Conservation (phyloP, 306 rosid species). For the Fragaria ananassa region DNA sequence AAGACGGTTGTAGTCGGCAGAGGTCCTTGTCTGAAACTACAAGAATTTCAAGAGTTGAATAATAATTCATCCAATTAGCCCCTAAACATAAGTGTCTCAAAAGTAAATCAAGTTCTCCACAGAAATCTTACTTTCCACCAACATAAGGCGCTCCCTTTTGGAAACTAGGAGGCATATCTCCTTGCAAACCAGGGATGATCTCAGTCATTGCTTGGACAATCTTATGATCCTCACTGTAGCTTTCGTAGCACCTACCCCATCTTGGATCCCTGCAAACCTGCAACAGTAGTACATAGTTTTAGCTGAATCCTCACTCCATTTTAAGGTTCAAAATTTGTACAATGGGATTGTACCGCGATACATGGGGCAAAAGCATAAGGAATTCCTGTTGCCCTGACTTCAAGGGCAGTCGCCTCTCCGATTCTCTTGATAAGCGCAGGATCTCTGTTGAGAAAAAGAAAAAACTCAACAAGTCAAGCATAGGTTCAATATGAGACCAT, state of each 20-base stretch:
- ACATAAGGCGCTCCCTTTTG: conserved; percentile 77
- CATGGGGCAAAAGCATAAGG: conserved; percentile 93
- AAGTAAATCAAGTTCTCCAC: not conserved
- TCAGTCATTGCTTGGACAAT: conserved; percentile 85
- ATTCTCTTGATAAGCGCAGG: conserved; percentile 78
- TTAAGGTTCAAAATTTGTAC: not conserved
- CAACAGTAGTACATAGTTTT: conserved; percentile 1
- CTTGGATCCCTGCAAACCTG: conserved; percentile 99
- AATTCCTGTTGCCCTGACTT: conserved; percentile 97
- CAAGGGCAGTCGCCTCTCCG: conserved; percentile 96
- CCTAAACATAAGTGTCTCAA: not conserved
- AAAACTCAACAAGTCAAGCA: not conserved
- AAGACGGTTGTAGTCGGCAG: not conserved
- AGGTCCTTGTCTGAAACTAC: not conserved
- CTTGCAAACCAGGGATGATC: conserved; percentile 95
- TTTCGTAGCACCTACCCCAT: conserved; percentile 98
- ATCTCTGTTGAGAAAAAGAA: conserved; percentile 47
- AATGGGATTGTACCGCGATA: conserved; percentile 58
- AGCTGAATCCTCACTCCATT: not conserved
- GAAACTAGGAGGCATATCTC: conserved; percentile 62
- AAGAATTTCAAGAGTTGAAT: not conserved
- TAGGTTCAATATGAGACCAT: not conserved
- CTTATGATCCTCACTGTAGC: conserved; percentile 82
- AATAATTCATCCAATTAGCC: not conserved
- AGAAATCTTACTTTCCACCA: conserved; percentile 77